phyloP scores from a whole-genome alignment of 768 basidiomycete genomes.

The Lyophyllum atratum region DNA sequence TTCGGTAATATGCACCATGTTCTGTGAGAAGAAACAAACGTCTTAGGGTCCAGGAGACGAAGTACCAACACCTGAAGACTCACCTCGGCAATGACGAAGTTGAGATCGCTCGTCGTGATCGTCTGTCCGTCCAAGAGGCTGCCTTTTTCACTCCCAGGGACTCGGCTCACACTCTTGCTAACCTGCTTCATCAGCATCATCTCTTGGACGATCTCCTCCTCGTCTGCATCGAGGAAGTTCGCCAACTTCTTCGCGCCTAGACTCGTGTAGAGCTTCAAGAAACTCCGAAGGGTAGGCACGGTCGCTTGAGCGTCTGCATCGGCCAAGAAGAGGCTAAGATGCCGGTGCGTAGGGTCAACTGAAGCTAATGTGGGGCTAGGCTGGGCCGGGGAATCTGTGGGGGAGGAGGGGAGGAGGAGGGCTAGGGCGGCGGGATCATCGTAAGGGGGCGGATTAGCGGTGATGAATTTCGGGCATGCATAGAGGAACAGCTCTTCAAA shows the following conservation, averaged over 20 bases:
- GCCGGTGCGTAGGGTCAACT: conserved; percentile 80
- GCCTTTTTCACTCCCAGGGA: conserved; percentile 51
- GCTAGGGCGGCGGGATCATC: conserved; percentile 71
- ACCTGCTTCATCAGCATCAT: conserved; percentile 96
- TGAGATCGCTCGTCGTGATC: conserved; percentile 89
- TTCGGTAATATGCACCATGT: conserved; percentile 96
- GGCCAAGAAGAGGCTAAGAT: conserved; percentile 81
- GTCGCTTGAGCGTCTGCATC: conserved; percentile 76
- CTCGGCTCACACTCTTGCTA: conserved; percentile 74
- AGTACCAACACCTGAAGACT: conserved; percentile 23
- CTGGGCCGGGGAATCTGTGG: conserved; percentile 33
- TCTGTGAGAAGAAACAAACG: conserved; percentile 44
- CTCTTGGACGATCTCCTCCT: conserved; percentile 94
- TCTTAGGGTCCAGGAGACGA: neutral
- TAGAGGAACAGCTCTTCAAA: conserved; percentile 94
- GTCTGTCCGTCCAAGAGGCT: conserved; percentile 83
- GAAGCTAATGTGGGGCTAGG: conserved; percentile 28
- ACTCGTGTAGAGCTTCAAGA: conserved; percentile 94
- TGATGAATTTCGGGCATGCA: conserved; percentile 96
- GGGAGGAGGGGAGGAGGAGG: conserved; percentile 40
- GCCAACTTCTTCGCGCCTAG: conserved; percentile 91
- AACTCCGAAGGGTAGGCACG: conserved; percentile 84
- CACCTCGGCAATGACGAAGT: conserved; percentile 94
- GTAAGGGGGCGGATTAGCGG: conserved; percentile 92
- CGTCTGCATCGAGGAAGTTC: conserved; percentile 86